Evolutionary conservation across 2,329 filamentous ascomycete genomes (phyloP), one percentile per base, ranked within the genome.

Genomic region (Mycogone perniciosa): DNA sequence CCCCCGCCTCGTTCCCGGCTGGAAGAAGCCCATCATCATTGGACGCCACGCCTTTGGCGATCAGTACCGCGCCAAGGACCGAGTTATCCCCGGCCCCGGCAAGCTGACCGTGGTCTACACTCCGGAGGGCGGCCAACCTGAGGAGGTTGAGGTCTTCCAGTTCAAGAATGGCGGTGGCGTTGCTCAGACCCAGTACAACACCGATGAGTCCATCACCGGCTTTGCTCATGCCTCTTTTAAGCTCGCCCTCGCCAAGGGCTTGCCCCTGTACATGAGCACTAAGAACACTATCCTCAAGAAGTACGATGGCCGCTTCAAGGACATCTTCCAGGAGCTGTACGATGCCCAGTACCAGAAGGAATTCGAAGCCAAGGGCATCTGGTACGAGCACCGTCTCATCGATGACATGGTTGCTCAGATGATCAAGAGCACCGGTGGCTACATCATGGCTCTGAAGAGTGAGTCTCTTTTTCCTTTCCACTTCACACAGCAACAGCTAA

Each of bases 321-420:
- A 99, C 67, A 95, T 97, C 71, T 99, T 99, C 84, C 88, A 99
- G 80, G 88, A 95, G 66, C 83, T 97, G 64, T 99, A 92, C 74
- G 89, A 97, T 57, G 80, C 79, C 53, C 76, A 85, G 62, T 99
- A 97, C 79, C 86, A 88, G 79, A 79, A 82, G 69, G 81, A 89
- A 41, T 97, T 97, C 62, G 91, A 96, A 69, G 85, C 85, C 65
- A 89, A 90, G 79, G 82, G 82, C 57, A 95, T 97, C 75, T 97
- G 93, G 93, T 97, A 99, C 70, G 93, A 99, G 84, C 93, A 99
- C 77, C 88, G 93, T 65, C 80, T 99, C 61, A 97, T 99, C 67
- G 93, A 99, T 74, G 93, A 99, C 75, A 97, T 99, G 93, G 93
- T 99, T 58, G 93, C 93, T 45, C 93, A 99, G 81, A 99, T 99